Evolutionary conservation across 129 eudicot species (phyloP).

Genomic region (Cynara cardunculus): DNA sequence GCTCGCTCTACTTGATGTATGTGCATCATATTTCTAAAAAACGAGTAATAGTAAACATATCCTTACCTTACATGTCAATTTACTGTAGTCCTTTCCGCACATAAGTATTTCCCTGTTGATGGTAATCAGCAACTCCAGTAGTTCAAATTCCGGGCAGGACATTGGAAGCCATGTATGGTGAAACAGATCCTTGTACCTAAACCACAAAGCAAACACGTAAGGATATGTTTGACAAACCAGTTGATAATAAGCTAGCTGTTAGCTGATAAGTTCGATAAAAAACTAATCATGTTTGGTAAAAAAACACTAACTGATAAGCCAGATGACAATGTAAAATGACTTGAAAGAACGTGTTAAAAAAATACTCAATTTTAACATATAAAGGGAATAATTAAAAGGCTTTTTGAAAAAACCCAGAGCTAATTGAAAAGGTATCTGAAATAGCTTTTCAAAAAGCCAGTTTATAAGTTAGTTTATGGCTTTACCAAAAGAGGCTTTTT

Average conservation of each 20-base stretch:
- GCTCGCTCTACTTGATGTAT: neutral
- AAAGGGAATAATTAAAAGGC: neutral
- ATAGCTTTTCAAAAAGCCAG: no score
- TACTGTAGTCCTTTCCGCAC: neutral
- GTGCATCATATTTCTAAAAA: neutral
- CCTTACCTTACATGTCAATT: neutral
- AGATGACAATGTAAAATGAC: neutral
- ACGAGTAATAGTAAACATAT: neutral
- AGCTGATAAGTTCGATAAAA: neutral
- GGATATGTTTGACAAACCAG: neutral
- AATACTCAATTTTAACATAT: neutral
- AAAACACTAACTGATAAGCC: neutral
- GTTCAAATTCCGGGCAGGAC: constrained; percentile 50
- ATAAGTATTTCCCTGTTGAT: neutral
- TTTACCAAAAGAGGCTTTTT: no score
- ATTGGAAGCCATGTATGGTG: constrained; percentile 86
- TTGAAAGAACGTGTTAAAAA: neutral
- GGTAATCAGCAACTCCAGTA: neutral
- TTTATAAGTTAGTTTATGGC: no score
- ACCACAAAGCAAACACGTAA: neutral
- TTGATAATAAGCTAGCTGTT: neutral
- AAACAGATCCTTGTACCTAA: constrained; percentile 79
- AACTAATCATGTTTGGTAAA: neutral
- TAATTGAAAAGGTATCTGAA: neutral
- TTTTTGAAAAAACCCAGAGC: no score